A percentile compares a stretch with the other conserved stretches of the same genome.
Conservation (phyloP, 2,329 filamentous ascomycete species). For the Triangularia setosa region DNA sequence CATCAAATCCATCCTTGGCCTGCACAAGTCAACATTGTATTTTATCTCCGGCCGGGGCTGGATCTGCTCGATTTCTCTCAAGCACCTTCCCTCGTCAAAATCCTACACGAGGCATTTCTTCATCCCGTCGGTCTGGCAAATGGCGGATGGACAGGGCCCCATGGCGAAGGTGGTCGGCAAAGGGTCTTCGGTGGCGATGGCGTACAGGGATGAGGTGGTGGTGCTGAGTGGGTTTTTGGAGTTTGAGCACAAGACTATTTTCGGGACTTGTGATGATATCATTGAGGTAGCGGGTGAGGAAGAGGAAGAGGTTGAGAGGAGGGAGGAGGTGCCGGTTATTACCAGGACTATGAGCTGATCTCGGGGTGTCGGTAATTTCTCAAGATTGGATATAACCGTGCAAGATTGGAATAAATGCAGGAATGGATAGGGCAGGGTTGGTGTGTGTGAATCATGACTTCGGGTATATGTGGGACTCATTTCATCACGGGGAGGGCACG, state of each 20-base stretch:
- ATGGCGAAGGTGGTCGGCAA: conserved; percentile 18
- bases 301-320: neutral
- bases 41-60: conserved; percentile 23
- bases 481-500: too few relatives aligned
- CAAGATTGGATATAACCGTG: neutral
- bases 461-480: neutral
- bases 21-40: conserved; percentile 17
- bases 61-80: conserved; percentile 23
- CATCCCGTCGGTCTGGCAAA: conserved; percentile 24
- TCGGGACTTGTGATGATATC: conserved; percentile 6
- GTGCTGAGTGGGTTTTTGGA: conserved; percentile 24
- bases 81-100: conserved; percentile 4
- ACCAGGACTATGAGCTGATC: conserved; percentile 11
- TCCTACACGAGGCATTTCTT: conserved; percentile 24
- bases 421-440: neutral
- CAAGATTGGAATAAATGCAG: neutral
- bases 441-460: neutral
- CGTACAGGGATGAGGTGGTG: conserved; percentile 19
- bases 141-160: conserved; percentile 8
- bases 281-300: neutral
- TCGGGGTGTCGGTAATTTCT: too few relatives aligned
- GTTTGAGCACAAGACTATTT: conserved; percentile 21
- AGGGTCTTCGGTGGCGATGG: conserved; percentile 18
- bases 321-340: neutral
- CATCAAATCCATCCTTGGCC: conserved; percentile 14